A percentile compares a stretch with the other conserved stretches of the same genome.
phyloP scores from a whole-genome alignment of 73 alveolate genomes.

The Paramecium octaurelia region DNA sequence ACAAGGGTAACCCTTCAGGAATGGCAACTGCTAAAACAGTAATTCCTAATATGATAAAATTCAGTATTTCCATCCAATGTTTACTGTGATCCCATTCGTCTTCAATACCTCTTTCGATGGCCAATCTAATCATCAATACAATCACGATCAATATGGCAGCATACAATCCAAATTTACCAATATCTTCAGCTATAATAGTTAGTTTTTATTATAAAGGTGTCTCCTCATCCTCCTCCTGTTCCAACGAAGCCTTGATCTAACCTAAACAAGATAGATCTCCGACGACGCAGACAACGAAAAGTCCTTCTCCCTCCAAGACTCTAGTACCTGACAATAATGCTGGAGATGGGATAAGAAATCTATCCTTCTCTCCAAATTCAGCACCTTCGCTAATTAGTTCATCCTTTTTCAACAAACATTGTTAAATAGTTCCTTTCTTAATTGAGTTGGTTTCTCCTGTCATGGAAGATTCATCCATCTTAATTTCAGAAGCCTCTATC shows the following conservation, averaged over 20 bases:
- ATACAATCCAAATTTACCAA: slow-evolving; percentile 89
- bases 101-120: slow-evolving; percentile 62
- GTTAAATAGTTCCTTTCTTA: slow-evolving; percentile 60
- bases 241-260: slow-evolving; percentile 41
- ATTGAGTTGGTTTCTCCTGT: slow-evolving; percentile 81
- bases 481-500: slow-evolving; percentile 62
- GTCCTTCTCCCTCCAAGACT: slow-evolving; percentile 61
- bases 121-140: slow-evolving; percentile 74
- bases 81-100: slow-evolving; percentile 58
- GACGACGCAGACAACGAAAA: slow-evolving; percentile 47
- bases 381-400: slow-evolving; percentile 42
- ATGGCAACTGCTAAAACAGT: slow-evolving; percentile 78
- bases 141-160: slow-evolving; percentile 84
- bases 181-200: slow-evolving; percentile 88
- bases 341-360: slow-evolving; percentile 72
- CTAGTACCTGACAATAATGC: slow-evolving; percentile 79
- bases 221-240: slow-evolving; percentile 52
- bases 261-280: slow-evolving; percentile 60
- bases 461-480: slow-evolving; percentile 79
- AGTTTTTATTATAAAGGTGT: slow-evolving; percentile 96
- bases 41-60: slow-evolving; percentile 68
- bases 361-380: not conserved
- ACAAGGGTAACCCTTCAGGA: slow-evolving; percentile 84
- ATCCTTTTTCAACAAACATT: slow-evolving; percentile 62
- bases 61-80: slow-evolving; percentile 62